These are phyloP conservation scores for Emergomyces africanus DNA, from an alignment of 2,329 filamentous ascomycete genomes.

Conservation along the genomic window DNA sequence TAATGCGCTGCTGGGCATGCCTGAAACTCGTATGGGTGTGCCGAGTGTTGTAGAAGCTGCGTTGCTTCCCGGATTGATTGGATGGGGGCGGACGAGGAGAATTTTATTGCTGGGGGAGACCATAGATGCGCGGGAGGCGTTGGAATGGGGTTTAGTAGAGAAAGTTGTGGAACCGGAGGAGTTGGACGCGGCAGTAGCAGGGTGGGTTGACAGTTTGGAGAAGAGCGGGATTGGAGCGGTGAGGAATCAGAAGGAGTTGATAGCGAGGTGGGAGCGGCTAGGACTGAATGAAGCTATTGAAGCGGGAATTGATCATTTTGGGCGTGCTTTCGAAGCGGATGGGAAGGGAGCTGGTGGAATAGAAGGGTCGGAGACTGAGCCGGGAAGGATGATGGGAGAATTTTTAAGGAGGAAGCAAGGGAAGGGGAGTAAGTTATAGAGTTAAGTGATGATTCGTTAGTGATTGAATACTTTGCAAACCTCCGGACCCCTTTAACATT, in stretches of 20 bases:
- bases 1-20: constrained; percentile 26
- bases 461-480: neutral
- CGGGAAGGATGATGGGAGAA: constrained; percentile 5
- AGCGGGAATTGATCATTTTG: constrained; percentile 18
- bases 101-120: constrained; percentile 26
- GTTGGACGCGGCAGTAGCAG: constrained; percentile 20
- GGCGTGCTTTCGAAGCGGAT: constrained; percentile 10
- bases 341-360: neutral
- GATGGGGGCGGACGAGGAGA: constrained; percentile 24
- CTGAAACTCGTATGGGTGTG: constrained; percentile 27
- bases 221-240: constrained; percentile 21
- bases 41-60: constrained; percentile 29
- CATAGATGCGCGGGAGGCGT: constrained; percentile 19
- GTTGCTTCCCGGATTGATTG: constrained; percentile 24
- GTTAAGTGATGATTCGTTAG: neutral
- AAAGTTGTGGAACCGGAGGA: constrained; percentile 17
- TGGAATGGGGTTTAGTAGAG: constrained; percentile 26
- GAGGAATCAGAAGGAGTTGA: constrained; percentile 21
- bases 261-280: constrained; percentile 17
- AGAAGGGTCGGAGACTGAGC: neutral
- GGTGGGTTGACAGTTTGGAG: constrained; percentile 19
- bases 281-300: constrained; percentile 15
- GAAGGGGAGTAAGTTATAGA: constrained; percentile 2
- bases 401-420: constrained; percentile 5
- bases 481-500: neutral